Base-by-base conservation (phyloP, 129 eudicot species). In the Flaveria trinervia region DNA sequence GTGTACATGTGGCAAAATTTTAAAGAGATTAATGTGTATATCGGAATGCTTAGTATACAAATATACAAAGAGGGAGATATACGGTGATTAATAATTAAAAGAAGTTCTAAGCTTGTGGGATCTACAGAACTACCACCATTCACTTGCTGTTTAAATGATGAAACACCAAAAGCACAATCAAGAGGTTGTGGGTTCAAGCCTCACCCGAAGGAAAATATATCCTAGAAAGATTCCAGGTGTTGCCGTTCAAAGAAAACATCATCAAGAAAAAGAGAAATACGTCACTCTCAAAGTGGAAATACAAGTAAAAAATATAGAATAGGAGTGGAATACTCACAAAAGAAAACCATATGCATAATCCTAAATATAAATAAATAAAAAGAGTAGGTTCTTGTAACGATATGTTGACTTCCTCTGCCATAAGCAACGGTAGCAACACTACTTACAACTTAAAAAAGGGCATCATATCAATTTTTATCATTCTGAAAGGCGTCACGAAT, bases 1-100 rank as follows among this genome's bases (percentile, higher is more conserved):
- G 9, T 74, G 72, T 52, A 50, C 59, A 68, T 80, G 17, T 74
- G 50, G 82, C 80, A 76, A 49, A 71, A 80, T 70, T 82, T 65
- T 26, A 49, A 73, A 56, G 75, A 67, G 62, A n/a, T n/a, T n/a
- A n/a, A n/a, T n/a, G n/a, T n/a, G n/a, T n/a, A n/a, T n/a, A n/a
- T n/a, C n/a, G n/a, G n/a, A n/a, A n/a, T n/a, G n/a, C n/a, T n/a
- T n/a, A n/a, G n/a, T n/a, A n/a, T n/a, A n/a, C n/a, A n/a, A n/a
- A n/a, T n/a, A n/a, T n/a, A n/a, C n/a, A n/a, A n/a, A 20, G 30
- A 72, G 66, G 12, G 20, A 10, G 41, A 10, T 4, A 43, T 36
- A 41, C 26, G 48, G 23, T 39, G 43, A 25, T 74, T 60, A 33
- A 22, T 60, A 2, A 33, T 28, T 73, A 3, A 46, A 62, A 62